These are phyloP conservation scores for Barnettozyma sp. DNA, from an alignment of 805 yeast species.

Conservation along the genomic window DNA sequence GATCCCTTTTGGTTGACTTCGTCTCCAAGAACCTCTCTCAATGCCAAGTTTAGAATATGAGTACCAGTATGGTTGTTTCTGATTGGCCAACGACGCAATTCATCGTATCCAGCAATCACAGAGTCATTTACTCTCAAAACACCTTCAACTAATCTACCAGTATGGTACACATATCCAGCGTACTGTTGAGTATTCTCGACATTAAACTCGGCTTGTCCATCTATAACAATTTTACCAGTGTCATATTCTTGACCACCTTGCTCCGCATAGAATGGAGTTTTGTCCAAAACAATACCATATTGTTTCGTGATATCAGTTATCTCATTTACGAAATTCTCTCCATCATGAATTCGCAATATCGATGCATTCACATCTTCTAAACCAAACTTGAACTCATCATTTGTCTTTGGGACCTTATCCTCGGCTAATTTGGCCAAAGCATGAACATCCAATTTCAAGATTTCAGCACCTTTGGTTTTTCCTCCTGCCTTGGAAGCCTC, in stretches of 20 bases:
- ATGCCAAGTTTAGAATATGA: constrained; percentile 84
- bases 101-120: constrained; percentile 85
- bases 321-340: constrained; percentile 51
- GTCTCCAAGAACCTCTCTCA: constrained; percentile 80
- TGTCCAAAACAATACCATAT: constrained; percentile 77
- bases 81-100: constrained; percentile 90
- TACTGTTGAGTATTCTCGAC: constrained; percentile 89
- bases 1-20: constrained; percentile 95
- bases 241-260: constrained; percentile 99
- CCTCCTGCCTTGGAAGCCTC: constrained; percentile 94
- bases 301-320: constrained; percentile 43
- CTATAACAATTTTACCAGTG: constrained; percentile 86
- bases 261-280: constrained; percentile 95
- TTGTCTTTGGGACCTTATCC: constrained; percentile 64
- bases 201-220: constrained; percentile 78
- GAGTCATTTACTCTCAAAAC: constrained; percentile 55
- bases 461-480: constrained; percentile 45
- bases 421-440: constrained; percentile 68
- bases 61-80: constrained; percentile 99
- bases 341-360: constrained; percentile 65
- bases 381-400: constrained; percentile 76
- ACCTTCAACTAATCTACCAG: constrained; percentile 83
- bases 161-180: constrained; percentile 93
- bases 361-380: constrained; percentile 61
- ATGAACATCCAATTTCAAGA: constrained; percentile 87